Conservation (phyloP, 257 asterid genomes). For the Solanum clarkiae region DNA sequence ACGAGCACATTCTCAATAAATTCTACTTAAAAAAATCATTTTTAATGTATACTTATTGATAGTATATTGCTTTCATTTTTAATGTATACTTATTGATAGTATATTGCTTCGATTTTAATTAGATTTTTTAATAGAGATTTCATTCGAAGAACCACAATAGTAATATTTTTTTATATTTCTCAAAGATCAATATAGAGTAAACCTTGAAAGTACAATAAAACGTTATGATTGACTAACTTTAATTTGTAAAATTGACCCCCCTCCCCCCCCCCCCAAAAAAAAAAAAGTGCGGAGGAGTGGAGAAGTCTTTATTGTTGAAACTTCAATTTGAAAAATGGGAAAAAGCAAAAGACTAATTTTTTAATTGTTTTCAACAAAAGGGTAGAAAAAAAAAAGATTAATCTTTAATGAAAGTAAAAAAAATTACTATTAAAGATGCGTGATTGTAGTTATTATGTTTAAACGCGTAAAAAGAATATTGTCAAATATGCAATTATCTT, state of each 20-base stretch:
- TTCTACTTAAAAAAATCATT: background rate
- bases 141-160: background rate
- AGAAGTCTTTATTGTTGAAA: background rate
- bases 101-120: background rate
- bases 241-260: background rate
- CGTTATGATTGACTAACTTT: background rate
- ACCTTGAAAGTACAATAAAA: background rate
- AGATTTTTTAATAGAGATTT: background rate
- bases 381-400: background rate
- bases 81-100: background rate
- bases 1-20: background rate
- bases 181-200: background rate
- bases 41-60: background rate
- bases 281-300: background rate
- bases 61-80: background rate
- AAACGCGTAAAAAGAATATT: background rate
- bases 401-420: background rate
- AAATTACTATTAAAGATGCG: background rate
- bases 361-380: background rate
- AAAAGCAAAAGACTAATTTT: background rate
- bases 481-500: background rate
- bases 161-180: background rate
- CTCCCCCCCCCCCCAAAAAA: no score
- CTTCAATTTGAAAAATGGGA: background rate
- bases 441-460: background rate